Evolutionary conservation across 768 basidiomycete species (phyloP).

Genomic region (Termitomyces sp.): DNA sequence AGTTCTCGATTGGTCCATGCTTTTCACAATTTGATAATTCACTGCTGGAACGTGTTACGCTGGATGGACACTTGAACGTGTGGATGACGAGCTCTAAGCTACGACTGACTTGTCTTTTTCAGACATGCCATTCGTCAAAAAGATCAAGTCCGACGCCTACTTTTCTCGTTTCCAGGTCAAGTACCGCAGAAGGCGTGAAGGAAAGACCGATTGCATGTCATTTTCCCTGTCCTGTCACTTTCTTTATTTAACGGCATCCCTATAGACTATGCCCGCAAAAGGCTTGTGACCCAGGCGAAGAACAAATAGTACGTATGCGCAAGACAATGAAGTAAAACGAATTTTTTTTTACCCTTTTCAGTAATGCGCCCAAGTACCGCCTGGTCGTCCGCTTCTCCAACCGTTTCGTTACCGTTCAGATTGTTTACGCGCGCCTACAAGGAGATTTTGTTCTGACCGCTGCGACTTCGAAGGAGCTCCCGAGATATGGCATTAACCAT

Average conservation of each 20-base stretch:
- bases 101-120: conserved; percentile 2
- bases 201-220: conserved; percentile 93
- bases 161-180: conserved; percentile 99
- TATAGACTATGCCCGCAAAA: conserved; percentile 94
- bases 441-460: conserved; percentile 91
- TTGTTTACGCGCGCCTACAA: conserved; percentile 95
- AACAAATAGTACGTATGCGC: conserved; percentile 82
- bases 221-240: not conserved
- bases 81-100: conserved; percentile 26
- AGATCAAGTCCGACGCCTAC: conserved; percentile 94
- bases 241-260: conserved; percentile 8
- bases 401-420: conserved; percentile 91
- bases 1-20: not conserved
- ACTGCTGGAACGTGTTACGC: conserved; percentile 1
- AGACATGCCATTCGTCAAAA: conserved; percentile 96
- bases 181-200: conserved; percentile 95
- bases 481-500: conserved; percentile 94
- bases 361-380: conserved; percentile 96
- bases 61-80: conserved; percentile 22
- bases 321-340: too few species aligned
- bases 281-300: conserved; percentile 96
- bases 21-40: not conserved
- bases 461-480: conserved; percentile 88
- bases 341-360: conserved; percentile 17
- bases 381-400: conserved; percentile 99